These are phyloP conservation scores for Mycena galericulata DNA, from an alignment of 768 basidiomycete genomes.

Conservation along the genomic window DNA sequence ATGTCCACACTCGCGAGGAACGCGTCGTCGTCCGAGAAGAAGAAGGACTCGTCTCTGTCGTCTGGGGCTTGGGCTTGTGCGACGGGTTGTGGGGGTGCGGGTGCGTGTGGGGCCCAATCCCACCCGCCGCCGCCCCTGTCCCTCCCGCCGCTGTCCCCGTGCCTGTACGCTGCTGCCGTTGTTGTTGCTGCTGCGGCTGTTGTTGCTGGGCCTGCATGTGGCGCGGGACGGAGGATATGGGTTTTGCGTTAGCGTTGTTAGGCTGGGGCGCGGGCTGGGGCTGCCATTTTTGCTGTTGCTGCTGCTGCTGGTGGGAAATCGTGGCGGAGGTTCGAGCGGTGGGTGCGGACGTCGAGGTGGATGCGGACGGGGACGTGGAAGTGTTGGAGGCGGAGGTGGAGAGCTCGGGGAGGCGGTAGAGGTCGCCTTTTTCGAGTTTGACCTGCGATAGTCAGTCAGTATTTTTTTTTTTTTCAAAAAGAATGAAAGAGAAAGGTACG, in stretches of 20 bases:
- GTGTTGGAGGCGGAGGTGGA: constrained; percentile 10
- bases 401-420: constrained; percentile 60
- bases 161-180: no score
- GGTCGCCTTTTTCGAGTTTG: constrained; percentile 74
- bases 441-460: constrained; percentile 50
- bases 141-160: no score
- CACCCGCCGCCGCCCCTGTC: no score
- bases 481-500: neutral
- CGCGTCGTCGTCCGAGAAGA: constrained; percentile 78
- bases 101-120: constrained; percentile 29
- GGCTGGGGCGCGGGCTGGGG: constrained; percentile 19
- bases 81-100: neutral
- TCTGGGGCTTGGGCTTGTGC: neutral
- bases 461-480: neutral
- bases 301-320: neutral
- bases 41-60: constrained; percentile 55
- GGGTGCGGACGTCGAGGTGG: constrained; percentile 1
- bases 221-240: constrained; percentile 27
- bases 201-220: constrained; percentile 30
- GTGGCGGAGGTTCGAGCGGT: no score
- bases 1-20: constrained; percentile 70
- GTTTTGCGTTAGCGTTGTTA: constrained; percentile 20
- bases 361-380: constrained; percentile 7
- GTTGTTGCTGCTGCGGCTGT: no score
- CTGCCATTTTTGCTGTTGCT: constrained; percentile 29